These are phyloP conservation scores for Colletotrichum viniferum DNA, from an alignment of 2,329 filamentous ascomycete species.

Conservation along the genomic window DNA sequence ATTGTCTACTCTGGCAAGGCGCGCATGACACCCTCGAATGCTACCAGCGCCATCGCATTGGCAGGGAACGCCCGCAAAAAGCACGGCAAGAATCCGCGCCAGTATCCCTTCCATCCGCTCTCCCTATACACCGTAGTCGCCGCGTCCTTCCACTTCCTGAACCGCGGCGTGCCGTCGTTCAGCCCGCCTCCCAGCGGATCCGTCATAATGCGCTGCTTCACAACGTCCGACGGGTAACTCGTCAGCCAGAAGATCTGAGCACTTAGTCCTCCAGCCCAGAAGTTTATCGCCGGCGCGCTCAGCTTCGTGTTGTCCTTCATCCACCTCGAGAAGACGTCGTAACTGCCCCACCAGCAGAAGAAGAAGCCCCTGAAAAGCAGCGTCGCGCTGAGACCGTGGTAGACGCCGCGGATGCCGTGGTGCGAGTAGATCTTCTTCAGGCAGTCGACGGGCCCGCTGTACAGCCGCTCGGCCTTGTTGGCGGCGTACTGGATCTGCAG, in stretches of 20 bases:
- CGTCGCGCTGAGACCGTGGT: slow-evolving; percentile 84
- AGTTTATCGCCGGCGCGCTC: slow-evolving; percentile 83
- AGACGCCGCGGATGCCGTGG: slow-evolving; percentile 82
- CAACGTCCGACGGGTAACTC: slow-evolving; percentile 88
- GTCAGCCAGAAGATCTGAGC: slow-evolving; percentile 96
- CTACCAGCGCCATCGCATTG: slow-evolving; percentile 91
- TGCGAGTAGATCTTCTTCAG: slow-evolving; percentile 68
- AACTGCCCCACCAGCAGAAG: slow-evolving; percentile 98
- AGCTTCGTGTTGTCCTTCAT: slow-evolving; percentile 71
- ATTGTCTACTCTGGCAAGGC: slow-evolving; percentile 44
- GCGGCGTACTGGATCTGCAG: slow-evolving; percentile 93
- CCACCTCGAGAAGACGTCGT: slow-evolving; percentile 79
- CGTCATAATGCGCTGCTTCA: slow-evolving; percentile 98
- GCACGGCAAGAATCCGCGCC: slow-evolving; percentile 92
- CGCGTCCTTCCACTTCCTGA: slow-evolving; percentile 79
- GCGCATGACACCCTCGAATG: slow-evolving; percentile 92
- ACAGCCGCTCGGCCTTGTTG: slow-evolving; percentile 76
- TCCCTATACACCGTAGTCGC: slow-evolving; percentile 79
- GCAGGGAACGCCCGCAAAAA: slow-evolving; percentile 94
- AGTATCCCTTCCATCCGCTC: slow-evolving; percentile 79
- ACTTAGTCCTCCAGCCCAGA: slow-evolving; percentile 93
- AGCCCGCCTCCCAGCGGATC: slow-evolving; percentile 79
- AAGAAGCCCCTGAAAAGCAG: slow-evolving; percentile 91
- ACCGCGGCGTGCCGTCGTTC: slow-evolving; percentile 70
- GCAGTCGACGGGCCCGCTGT: slow-evolving; percentile 88